A percentile compares a stretch with the other conserved stretches of the same genome.
Conservation (phyloP, 495 filamentous ascomycete species). For the Talaromyces trachyspermus region DNA sequence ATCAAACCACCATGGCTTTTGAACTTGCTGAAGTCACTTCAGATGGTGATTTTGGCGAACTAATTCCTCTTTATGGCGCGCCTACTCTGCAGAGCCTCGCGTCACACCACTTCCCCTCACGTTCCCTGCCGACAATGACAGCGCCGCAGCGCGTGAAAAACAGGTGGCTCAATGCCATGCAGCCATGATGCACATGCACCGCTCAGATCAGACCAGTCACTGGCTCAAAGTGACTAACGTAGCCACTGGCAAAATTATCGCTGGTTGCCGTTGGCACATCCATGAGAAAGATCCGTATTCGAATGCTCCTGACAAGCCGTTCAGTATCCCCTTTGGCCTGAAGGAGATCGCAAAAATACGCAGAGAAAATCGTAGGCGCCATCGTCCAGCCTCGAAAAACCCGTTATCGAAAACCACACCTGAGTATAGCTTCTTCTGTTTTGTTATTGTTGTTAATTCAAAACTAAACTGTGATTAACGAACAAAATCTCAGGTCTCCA, state of each 20-base stretch:
- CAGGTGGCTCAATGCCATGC: not conserved
- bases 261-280: conserved; percentile 2
- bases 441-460: not conserved
- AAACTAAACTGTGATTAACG: not conserved
- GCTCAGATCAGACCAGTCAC: not conserved
- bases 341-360: not conserved
- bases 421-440: not conserved
- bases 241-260: conserved; percentile 2
- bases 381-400: not conserved
- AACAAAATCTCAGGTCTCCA: conserved; percentile 15
- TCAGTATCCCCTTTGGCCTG: not conserved
- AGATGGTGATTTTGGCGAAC: not conserved
- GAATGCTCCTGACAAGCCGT: conserved; percentile 1
- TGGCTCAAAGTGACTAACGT: conserved; percentile 4
- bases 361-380: not conserved
- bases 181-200: not conserved
- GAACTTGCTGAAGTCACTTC: not conserved
- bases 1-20: not conserved
- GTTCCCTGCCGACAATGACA: not conserved
- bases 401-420: not conserved
- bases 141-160: not conserved
- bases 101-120: not conserved
- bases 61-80: not conserved
- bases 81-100: not conserved
- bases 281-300: conserved; percentile 4